A percentile compares a stretch with the other conserved stretches of the same genome.
phyloP scores from a whole-genome alignment of 2,329 filamentous ascomycete genomes.

The Colletotrichum sublineola region DNA sequence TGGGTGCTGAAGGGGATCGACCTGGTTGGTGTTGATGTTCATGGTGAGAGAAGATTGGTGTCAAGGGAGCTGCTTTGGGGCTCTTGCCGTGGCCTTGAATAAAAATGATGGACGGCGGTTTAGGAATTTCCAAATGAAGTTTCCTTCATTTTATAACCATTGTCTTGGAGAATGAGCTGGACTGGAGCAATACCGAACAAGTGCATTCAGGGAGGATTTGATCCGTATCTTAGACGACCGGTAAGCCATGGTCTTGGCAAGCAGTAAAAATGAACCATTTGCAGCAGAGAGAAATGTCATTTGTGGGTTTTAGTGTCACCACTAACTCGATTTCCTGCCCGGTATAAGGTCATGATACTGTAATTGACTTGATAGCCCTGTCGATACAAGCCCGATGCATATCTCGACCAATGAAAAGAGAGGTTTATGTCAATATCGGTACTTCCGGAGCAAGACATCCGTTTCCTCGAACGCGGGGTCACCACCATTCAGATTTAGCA shows the following conservation, averaged over 20 bases:
- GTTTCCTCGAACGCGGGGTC: neutral
- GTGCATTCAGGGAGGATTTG: neutral
- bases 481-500: neutral
- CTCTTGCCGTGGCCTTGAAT: neutral
- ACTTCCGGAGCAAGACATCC: neutral
- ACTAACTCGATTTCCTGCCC: neutral
- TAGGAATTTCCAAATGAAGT: too few species aligned
- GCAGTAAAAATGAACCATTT: neutral
- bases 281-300: neutral
- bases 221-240: neutral
- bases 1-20: slow-evolving; percentile 52
- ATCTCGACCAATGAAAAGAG: neutral
- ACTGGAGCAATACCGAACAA: neutral
- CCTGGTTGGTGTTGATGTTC: slow-evolving; percentile 45
- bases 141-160: neutral
- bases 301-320: neutral
- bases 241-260: neutral
- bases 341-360: neutral
- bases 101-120: neutral
- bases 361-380: neutral
- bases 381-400: neutral
- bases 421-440: neutral
- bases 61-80: neutral
- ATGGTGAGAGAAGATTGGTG: neutral
- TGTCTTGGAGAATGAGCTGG: too few species aligned